Base-by-base conservation (phyloP, 2,329 filamentous ascomycete genomes). In the Nigrospora sphaerica region DNA sequence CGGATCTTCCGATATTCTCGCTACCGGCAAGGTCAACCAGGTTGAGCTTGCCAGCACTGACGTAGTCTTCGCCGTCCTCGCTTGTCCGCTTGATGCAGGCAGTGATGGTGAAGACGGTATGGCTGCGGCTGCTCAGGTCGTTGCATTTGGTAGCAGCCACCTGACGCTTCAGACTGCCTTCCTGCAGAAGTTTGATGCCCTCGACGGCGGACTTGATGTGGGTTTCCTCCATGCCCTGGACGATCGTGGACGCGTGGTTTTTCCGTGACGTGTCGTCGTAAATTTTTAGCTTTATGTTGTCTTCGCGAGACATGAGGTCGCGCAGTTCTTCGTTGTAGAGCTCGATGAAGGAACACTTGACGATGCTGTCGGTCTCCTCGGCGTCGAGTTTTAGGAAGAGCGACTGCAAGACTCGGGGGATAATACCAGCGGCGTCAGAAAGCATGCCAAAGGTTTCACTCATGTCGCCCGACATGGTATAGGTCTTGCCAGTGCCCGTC, bases 101-200 rank as follows among this genome's bases (percentile, higher is more conserved):
- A 1, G 92, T 96, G 49, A 98, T 88, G 9, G 93, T 97, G 62
- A 98, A 98, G 18, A 98, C 86, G 0, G 93, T 98, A 62, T 98
- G 95, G 71, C 91, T 95, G 64, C 93, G 83, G 57, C 91, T 96
- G 67, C 91, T 96, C 46, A 97, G 80, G 58, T 98, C 93, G 64
- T 98, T 98, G 78, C 93, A 98, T 67, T 97, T 97, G n/a, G 93
- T 98, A 4, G 95, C 90, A 6, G 93, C 95, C n/a, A 98, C 93
- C 66, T 98, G 93, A 42, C 93, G 86, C 67, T 91, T 95, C 68
- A 93, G 77, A 65, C 90, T 96, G 51, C 93, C 95, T 52, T 85
- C 78, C 57, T 93, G 88, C 39, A 98, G 78, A 51, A 96, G 77
- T 66, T 88, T 86, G 66, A 98, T 91, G 50, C 93, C 93, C 43